Conservation (phyloP, 495 filamentous ascomycete species). For the Aspergillus egyptiacus region DNA sequence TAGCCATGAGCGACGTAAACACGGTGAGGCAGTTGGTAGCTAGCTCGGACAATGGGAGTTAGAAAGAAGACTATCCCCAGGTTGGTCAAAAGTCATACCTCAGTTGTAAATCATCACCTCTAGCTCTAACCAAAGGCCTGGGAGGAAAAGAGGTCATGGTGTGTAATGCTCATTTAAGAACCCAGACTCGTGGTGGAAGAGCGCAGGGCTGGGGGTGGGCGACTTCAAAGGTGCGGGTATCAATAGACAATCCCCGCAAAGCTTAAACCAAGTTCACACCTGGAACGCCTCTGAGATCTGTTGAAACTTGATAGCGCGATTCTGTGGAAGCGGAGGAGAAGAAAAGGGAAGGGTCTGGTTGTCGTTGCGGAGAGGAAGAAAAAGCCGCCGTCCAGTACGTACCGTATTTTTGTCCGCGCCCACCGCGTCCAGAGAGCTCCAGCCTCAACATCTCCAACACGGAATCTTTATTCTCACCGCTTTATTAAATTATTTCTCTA, state of each 20-base stretch:
- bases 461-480: neutral
- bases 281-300: neutral
- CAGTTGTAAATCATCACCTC: slow-evolving; percentile 47
- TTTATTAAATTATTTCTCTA: neutral
- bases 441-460: slow-evolving; percentile 5
- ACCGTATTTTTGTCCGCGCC: slow-evolving; percentile 9
- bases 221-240: neutral
- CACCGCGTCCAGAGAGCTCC: slow-evolving; percentile 17
- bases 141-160: slow-evolving; percentile 38
- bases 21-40: slow-evolving; percentile 71
- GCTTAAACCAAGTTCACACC: too few species aligned
- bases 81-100: slow-evolving; percentile 33
- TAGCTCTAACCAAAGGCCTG: slow-evolving; percentile 32
- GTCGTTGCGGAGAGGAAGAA: slow-evolving; percentile 16
- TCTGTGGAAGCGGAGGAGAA: too few species aligned
- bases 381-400: slow-evolving; percentile 12
- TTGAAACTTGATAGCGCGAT: too few species aligned
- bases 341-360: neutral
- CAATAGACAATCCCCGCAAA: too few species aligned
- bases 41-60: slow-evolving; percentile 25
- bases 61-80: neutral
- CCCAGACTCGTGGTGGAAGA: neutral
- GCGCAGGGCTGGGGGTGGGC: neutral
- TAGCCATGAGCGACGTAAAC: slow-evolving; percentile 68
- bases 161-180: neutral